Evolutionary conservation across 2,329 filamentous ascomycete genomes (phyloP).

Genomic region (Sporothrix dimorphospora): DNA sequence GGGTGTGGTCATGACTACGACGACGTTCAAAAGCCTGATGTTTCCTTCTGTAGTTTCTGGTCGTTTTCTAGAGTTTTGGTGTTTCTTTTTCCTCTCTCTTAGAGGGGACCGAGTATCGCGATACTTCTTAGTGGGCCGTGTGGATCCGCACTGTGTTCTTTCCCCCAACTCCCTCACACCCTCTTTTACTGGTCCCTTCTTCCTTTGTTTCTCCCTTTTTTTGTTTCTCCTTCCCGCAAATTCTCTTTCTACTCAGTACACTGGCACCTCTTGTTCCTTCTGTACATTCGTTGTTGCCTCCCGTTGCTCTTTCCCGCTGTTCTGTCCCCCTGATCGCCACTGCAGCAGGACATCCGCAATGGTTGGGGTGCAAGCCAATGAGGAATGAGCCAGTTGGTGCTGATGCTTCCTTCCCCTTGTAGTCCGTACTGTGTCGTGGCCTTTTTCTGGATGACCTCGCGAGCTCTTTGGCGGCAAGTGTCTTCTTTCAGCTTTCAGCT

Average conservation of each 20-base stretch:
- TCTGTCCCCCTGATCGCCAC: not conserved
- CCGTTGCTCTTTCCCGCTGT: not conserved
- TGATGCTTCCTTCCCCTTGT: not conserved
- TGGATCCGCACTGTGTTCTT: conserved; percentile 9
- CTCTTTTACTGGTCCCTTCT: not conserved
- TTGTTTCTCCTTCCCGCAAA: not conserved
- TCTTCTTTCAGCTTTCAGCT: conserved; percentile 5
- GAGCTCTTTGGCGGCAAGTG: not conserved
- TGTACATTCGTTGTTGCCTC: not conserved
- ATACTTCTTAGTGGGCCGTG: not conserved
- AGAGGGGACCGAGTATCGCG: not conserved
- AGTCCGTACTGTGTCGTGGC: not conserved
- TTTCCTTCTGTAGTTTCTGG: not conserved
- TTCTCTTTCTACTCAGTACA: not conserved
- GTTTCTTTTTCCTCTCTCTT: not conserved
- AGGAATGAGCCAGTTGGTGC: not conserved
- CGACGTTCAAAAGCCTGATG: not conserved
- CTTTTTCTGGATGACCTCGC: not conserved
- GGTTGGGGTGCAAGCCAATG: not conserved
- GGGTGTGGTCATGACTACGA: conserved; percentile 8
- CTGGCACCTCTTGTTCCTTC: not conserved
- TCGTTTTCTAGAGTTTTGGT: not conserved
- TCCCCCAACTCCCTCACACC: not conserved
- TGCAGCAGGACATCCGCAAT: not conserved
- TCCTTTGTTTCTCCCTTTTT: not conserved